Evolutionary conservation across 176 grass and related monocot genomes (phyloP), one percentile per base, ranked within the genome.

Genomic region (Dactylis glomerata): DNA sequence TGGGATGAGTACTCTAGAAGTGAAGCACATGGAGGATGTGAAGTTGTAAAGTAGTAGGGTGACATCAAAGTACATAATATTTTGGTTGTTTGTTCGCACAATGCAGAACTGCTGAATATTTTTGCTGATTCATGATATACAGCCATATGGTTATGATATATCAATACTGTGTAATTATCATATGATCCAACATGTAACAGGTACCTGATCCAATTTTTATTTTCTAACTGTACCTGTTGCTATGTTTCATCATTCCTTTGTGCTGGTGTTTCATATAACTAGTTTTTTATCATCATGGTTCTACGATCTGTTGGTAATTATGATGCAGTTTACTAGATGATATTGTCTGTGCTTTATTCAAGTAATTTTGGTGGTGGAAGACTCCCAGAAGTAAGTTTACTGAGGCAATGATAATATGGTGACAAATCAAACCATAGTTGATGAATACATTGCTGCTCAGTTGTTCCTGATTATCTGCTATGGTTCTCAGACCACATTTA

Each of bases 31-130:
- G 19, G 50, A 78, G 46, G 73, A 28, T 83, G 73, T 46, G 82
- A 65, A 78, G 8, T 52, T 90, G 71, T 86, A 77, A 73, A 78
- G 7, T 90, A 68, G 75, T 84, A 80, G 30, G 81, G 26, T 57
- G 73, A 65, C 72, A 73, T 85, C 70, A 15, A 75, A 44, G 50
- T 45, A 73, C 8, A 73, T 34, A 63, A 28, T 28, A 11, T 5
- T 51, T 41, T 34, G 5, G 37, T 67, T 68, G 17, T 46, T 74
- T 81, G 33, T 66, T 64, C 1, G 59, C 55, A 54, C 38, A 38
- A 57, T 64, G 55, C 34, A 59, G 8, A 86, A 52, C 4, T 79
- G 54, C 12, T 83, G 72, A 63, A 70, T 49, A 28, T 27, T 78
- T 23, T 44, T 5, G 31, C 6, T 73, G 54, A 73, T 75, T 81